Evolutionary conservation across 176 grass and related monocot genomes (phyloP), one percentile per base, ranked within the genome.

Genomic region (Oryza brachyantha): DNA sequence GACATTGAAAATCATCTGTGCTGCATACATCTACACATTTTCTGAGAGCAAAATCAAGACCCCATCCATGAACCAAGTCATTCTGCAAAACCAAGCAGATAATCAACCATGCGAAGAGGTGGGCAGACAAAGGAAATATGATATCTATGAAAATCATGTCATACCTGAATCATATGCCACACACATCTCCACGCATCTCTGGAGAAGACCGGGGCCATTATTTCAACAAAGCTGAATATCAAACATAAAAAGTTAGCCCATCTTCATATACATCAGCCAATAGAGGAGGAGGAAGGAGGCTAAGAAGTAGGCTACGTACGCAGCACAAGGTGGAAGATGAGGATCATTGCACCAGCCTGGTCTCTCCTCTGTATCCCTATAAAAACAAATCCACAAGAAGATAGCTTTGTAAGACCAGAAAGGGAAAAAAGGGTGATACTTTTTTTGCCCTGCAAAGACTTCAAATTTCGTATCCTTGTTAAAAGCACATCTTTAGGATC

Each of bases 121-220:
- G 26, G 29, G 2, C 7, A 29, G 4, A 12, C 21, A 79, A 24
- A 36, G 22, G 5, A 85, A 21, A 75, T 21, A 12, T 55, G 38
- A 39, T 21, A 57, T n/a, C 52, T 39, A 12, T 22, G 41, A 68
- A 67, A 68, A 68, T 6, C 16, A 73, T 79, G 54, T 13, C 14
- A 65, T 43, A 87, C 94, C 91, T 97, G 94, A 87, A 97, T 97
- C 94, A 97, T 91, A 90, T 97, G 91, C 91, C 94, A 97, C 13
- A 91, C 86, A 71, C 94, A 97, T 78, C 94, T 85, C 94, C 94
- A 97, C 50, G 94, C 89, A 85, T 97, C 86, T 88, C 86, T 89
- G 24, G 94, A 97, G 63, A 97, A 97, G 32, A 97, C 94, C 22
- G 94, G 87, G 63, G 94, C 94, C 94, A 97, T 93, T 84, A 97